phyloP scores from a whole-genome alignment of 352 stramenopile genomes.

The Pseudoperonospora humuli region DNA sequence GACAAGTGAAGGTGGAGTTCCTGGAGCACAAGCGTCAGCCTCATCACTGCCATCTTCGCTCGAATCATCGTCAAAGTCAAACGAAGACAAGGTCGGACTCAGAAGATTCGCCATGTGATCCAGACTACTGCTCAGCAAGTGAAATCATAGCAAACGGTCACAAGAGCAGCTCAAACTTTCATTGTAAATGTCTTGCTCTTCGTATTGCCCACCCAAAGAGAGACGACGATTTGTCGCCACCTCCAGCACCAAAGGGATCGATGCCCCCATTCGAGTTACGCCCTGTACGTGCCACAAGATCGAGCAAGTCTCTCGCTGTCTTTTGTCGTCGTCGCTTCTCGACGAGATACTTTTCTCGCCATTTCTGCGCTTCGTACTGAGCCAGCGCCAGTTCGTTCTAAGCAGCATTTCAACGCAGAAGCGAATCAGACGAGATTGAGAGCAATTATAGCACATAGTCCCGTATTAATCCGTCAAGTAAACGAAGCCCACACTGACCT shows the following conservation, averaged over 20 bases:
- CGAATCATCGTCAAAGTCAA: constrained; percentile 80
- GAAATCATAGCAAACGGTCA: not conserved
- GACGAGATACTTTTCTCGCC: constrained; percentile 74
- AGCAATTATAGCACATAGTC: no score
- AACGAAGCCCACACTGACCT: no score
- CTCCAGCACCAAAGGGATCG: not conserved
- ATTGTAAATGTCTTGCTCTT: not conserved
- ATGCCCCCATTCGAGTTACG: constrained; percentile 13
- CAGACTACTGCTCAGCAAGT: constrained; percentile 11
- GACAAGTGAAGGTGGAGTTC: constrained; percentile 6
- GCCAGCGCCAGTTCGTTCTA: constrained; percentile 58
- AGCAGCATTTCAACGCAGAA: not conserved
- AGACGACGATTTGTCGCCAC: constrained; percentile 31
- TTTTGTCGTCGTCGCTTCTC: constrained; percentile 63
- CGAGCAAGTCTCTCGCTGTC: constrained; percentile 54
- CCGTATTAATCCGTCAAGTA: no score
- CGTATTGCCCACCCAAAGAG: constrained; percentile 28
- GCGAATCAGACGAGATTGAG: constrained; percentile 2
- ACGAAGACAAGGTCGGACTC: constrained; percentile 78
- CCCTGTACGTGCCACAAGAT: constrained; percentile 47
- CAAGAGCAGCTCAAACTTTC: not conserved
- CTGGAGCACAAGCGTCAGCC: not conserved
- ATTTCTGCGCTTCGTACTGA: constrained; percentile 60
- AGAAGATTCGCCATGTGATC: constrained; percentile 59
- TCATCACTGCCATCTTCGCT: constrained; percentile 27